A percentile compares a stretch with the other conserved stretches of the same genome.
Conservation (phyloP, 176 grass and related monocot genomes). For the Aegilops sharonensis region DNA sequence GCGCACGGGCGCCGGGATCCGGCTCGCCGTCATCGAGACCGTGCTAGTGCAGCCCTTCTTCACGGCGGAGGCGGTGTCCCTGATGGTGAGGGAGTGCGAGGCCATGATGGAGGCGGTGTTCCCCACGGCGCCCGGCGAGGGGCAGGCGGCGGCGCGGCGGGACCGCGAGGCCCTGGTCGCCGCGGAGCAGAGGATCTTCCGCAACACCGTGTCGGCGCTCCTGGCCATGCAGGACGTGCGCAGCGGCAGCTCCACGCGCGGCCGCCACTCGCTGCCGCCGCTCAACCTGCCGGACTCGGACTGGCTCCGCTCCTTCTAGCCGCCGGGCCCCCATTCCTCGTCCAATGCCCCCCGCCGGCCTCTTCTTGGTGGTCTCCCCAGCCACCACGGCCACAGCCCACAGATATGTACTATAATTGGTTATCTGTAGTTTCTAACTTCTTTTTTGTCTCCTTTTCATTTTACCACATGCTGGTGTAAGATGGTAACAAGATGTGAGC, state of each 20-base stretch:
- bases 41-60: slow-evolving; percentile 76
- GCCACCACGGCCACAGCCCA: background rate
- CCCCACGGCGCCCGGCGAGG: slow-evolving; percentile 38
- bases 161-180: slow-evolving; percentile 41
- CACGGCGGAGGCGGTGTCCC: slow-evolving; percentile 66
- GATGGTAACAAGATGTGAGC: background rate
- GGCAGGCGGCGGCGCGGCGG: slow-evolving; percentile 15
- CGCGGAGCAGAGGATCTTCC: slow-evolving; percentile 65
- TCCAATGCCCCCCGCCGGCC: slow-evolving; percentile 20
- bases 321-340: slow-evolving; percentile 33
- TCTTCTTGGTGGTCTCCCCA: background rate
- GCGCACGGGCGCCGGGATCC: slow-evolving; percentile 61
- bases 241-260: slow-evolving; percentile 70
- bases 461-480: background rate
- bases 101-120: slow-evolving; percentile 57
- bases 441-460: background rate
- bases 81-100: slow-evolving; percentile 79
- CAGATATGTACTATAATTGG: background rate
- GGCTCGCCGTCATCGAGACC: slow-evolving; percentile 51
- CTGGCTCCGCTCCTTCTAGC: slow-evolving; percentile 59
- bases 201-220: slow-evolving; percentile 75
- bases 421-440: background rate
- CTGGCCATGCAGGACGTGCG: slow-evolving; percentile 84
- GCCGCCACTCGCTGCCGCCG: slow-evolving; percentile 81
- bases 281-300: slow-evolving; percentile 60